A percentile compares a stretch with the other conserved stretches of the same genome.
Evolutionary conservation across 2,329 filamentous ascomycete species (phyloP).

Genomic region (Ampelomyces quisqualis): DNA sequence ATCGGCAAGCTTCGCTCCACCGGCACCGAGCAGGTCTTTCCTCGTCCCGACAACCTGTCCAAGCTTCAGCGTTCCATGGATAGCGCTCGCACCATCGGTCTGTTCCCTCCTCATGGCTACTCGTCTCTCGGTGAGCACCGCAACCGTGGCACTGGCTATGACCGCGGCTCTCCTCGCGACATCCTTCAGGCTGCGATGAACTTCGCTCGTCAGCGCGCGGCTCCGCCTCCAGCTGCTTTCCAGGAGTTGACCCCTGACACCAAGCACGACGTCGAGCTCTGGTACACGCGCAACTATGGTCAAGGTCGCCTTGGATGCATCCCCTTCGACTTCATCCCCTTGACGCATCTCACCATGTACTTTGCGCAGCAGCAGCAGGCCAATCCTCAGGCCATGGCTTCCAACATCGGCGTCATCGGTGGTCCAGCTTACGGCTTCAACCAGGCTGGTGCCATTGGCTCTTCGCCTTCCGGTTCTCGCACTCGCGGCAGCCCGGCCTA

Average conservation of each 20-base stretch:
- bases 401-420: conserved; percentile 28
- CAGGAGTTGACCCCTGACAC: conserved; percentile 19
- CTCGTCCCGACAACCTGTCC: conserved; percentile 75
- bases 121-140: conserved; percentile 75
- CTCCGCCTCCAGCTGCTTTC: conserved; percentile 13
- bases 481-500: conserved; percentile 7
- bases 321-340: conserved; percentile 32
- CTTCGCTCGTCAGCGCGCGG: conserved; percentile 19
- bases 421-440: conserved; percentile 13
- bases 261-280: conserved; percentile 28
- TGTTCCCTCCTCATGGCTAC: conserved; percentile 77
- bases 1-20: conserved; percentile 48
- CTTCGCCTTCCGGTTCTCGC: conserved; percentile 14
- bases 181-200: conserved; percentile 24
- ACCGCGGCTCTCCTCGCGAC: conserved; percentile 67
- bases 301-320: conserved; percentile 21
- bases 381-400: conserved; percentile 6
- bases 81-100: conserved; percentile 82
- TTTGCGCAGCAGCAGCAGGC: conserved; percentile 13
- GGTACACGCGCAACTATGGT: conserved; percentile 24
- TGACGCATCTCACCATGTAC: conserved; percentile 23
- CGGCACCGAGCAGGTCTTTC: conserved; percentile 74
- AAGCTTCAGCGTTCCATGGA: conserved; percentile 87
- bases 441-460: conserved; percentile 7
- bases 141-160: conserved; percentile 73